A percentile compares a stretch with the other conserved stretches of the same genome.
phyloP scores from a whole-genome alignment of 805 yeast species.

The Candida patagonica region DNA sequence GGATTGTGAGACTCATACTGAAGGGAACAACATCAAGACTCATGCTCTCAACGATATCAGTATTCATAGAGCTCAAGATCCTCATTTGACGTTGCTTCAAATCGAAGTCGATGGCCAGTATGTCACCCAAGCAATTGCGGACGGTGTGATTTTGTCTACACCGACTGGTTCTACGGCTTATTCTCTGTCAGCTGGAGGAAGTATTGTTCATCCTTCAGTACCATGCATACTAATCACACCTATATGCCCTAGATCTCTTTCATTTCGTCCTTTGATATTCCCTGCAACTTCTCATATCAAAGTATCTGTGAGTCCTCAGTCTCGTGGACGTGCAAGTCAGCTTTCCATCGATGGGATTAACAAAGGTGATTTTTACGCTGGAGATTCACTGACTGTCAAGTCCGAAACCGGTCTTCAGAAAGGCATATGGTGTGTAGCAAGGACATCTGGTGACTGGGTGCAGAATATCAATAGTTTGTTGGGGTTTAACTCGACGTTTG shows the following conservation, averaged over 20 bases:
- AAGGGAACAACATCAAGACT: slow-evolving; percentile 20
- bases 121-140: slow-evolving; percentile 84
- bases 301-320: slow-evolving; percentile 24
- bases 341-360: slow-evolving; percentile 80
- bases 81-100: slow-evolving; percentile 76
- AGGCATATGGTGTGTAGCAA: slow-evolving; percentile 85
- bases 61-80: slow-evolving; percentile 79
- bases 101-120: slow-evolving; percentile 78
- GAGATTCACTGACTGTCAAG: slow-evolving; percentile 40
- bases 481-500: slow-evolving; percentile 82
- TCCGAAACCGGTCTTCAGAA: slow-evolving; percentile 20
- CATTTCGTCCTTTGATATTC: slow-evolving; percentile 80
- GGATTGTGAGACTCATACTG: slow-evolving; percentile 43
- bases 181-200: slow-evolving; percentile 82
- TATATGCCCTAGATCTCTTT: slow-evolving; percentile 81
- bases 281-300: slow-evolving; percentile 68
- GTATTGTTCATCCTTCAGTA: slow-evolving; percentile 84
- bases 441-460: slow-evolving; percentile 84
- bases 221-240: slow-evolving; percentile 79
- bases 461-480: slow-evolving; percentile 76
- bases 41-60: slow-evolving; percentile 92
- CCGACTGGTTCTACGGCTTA: slow-evolving; percentile 97
- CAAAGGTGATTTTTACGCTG: slow-evolving; percentile 55
- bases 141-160: slow-evolving; percentile 76
- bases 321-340: slow-evolving; percentile 39